phyloP scores from a whole-genome alignment of 2,329 filamentous ascomycete genomes.

The Rhynchosporium secalis region DNA sequence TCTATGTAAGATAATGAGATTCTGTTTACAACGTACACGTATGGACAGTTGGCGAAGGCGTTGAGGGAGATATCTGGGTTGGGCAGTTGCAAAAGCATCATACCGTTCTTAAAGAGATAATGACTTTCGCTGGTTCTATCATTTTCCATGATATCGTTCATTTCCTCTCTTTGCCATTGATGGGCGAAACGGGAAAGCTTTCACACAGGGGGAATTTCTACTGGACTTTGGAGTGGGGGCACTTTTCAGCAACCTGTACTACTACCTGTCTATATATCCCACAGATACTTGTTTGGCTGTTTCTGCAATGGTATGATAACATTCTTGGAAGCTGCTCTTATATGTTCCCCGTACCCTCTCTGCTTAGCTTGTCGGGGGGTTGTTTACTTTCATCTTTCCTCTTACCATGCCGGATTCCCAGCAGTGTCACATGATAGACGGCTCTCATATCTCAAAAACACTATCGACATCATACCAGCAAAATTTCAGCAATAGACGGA shows the following conservation, averaged over 20 bases:
- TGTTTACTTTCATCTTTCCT: too few relatives aligned
- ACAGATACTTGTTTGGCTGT: neutral
- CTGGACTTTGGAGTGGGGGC: constrained; percentile 1
- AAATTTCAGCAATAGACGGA: neutral
- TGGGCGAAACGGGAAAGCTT: constrained; percentile 8
- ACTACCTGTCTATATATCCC: constrained; percentile 13
- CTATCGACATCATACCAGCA: too few relatives aligned
- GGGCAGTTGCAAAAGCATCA: constrained; percentile 15
- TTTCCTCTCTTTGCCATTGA: constrained; percentile 2
- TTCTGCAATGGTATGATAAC: neutral
- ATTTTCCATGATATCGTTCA: constrained; percentile 14
- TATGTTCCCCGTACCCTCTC: too few relatives aligned
- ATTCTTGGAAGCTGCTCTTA: neutral
- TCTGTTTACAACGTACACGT: constrained; percentile 18
- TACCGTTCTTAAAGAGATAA: constrained; percentile 11
- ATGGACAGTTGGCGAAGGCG: constrained; percentile 28
- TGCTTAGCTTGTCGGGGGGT: too few relatives aligned
- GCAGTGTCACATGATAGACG: too few relatives aligned
- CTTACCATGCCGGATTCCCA: too few relatives aligned
- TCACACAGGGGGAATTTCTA: neutral
- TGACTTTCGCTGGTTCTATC: constrained; percentile 18
- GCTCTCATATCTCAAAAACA: too few relatives aligned
- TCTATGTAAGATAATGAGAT: constrained; percentile 32
- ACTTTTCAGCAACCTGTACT: constrained; percentile 4
- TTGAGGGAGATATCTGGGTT: constrained; percentile 23